Percentiles rank a stretch among this genome's conserved stretches.
These are phyloP conservation scores for Cladosporium sp. DNA, from an alignment of 2,329 filamentous ascomycete genomes.

Conservation along the genomic window DNA sequence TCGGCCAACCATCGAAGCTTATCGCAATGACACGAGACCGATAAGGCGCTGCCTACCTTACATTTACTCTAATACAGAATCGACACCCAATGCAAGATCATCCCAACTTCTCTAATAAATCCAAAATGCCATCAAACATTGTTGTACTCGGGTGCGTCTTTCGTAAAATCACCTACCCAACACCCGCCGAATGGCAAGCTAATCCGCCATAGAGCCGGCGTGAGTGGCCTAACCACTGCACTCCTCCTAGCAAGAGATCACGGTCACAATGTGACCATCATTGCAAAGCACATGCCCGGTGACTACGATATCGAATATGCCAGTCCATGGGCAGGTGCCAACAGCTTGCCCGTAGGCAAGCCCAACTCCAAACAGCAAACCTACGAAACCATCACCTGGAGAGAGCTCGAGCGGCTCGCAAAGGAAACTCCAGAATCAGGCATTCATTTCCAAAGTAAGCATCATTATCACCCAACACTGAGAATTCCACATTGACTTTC, in stretches of 20 bases:
- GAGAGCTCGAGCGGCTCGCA: constrained; percentile 39
- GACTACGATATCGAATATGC: constrained; percentile 90
- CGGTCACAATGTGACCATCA: constrained; percentile 59
- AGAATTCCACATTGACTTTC: no score
- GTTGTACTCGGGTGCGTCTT: constrained; percentile 45
- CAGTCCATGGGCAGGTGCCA: constrained; percentile 84
- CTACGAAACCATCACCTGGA: constrained; percentile 43
- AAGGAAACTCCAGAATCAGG: constrained; percentile 69
- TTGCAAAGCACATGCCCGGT: constrained; percentile 87
- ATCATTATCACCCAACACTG: background rate
- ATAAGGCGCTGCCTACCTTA: no score
- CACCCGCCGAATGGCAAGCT: background rate
- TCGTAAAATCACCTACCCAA: background rate
- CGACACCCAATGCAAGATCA: no score
- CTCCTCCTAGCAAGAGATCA: constrained; percentile 55
- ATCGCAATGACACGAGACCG: no score
- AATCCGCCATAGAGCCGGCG: constrained; percentile 51
- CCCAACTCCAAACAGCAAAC: constrained; percentile 31
- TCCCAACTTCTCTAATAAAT: background rate
- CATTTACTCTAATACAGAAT: no score
- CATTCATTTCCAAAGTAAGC: constrained; percentile 63
- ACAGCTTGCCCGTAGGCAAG: constrained; percentile 55
- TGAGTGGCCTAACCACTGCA: constrained; percentile 62
- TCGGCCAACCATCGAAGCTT: no score
- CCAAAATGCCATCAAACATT: constrained; percentile 28